These are phyloP conservation scores for Pseudogymnoascus sp. DNA, from an alignment of 2,329 filamentous ascomycete genomes.

Conservation along the genomic window DNA sequence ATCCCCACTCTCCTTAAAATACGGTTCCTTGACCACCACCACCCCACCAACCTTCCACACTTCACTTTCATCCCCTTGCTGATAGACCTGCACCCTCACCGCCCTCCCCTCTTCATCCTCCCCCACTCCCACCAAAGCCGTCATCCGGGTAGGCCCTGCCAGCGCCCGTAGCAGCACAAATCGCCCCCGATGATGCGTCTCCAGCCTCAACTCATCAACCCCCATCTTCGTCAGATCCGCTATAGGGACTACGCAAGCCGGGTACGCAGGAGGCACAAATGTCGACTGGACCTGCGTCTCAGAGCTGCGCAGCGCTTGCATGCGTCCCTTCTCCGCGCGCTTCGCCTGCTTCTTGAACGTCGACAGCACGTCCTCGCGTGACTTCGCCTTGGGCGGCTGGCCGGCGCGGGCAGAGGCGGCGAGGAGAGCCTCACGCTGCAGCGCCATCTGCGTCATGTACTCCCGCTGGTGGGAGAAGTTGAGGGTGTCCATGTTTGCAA, in stretches of 20 bases:
- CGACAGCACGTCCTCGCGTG: not conserved
- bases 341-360: not conserved
- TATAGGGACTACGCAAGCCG: conserved; percentile 12
- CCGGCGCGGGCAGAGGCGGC: not conserved
- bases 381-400: not conserved
- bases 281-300: not conserved
- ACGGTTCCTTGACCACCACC: conserved; percentile 46
- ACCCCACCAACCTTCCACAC: conserved; percentile 29
- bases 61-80: conserved; percentile 32
- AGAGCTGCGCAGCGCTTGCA: not conserved
- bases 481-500: not conserved
- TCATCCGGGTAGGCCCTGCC: conserved; percentile 19
- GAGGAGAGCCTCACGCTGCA: not conserved
- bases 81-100: conserved; percentile 34
- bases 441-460: not conserved
- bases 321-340: not conserved
- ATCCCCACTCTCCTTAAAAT: conserved; percentile 32
- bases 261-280: conserved; percentile 12
- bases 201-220: conserved; percentile 26
- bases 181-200: conserved; percentile 34
- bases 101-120: conserved; percentile 20
- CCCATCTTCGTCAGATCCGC: conserved; percentile 18
- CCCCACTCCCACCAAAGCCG: conserved; percentile 24
- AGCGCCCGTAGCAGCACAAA: conserved; percentile 21
- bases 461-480: not conserved